Conservation (phyloP, 108 stramenopile species). For the Cyclotella distinguenda region DNA sequence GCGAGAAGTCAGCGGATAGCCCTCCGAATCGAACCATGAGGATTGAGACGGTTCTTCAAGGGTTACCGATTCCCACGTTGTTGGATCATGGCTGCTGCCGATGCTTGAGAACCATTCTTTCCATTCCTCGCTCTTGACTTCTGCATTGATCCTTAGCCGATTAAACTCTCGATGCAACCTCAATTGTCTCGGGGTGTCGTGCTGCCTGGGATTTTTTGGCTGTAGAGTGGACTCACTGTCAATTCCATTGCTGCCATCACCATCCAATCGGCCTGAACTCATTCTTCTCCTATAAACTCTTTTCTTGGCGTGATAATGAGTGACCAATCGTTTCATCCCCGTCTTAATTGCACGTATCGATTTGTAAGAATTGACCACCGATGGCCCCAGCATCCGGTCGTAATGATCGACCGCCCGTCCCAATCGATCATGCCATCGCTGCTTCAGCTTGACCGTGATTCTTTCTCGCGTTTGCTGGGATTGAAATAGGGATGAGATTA, state of each 20-base stretch:
- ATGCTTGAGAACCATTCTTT: slow-evolving; percentile 3
- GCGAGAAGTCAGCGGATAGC: slow-evolving; percentile 70
- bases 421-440: slow-evolving; percentile 36
- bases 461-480: slow-evolving; percentile 8
- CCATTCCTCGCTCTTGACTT: background rate
- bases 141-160: background rate
- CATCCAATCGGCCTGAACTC: background rate
- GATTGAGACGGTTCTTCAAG: slow-evolving; percentile 60
- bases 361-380: background rate
- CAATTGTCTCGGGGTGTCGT: background rate
- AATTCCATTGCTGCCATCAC: background rate
- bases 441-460: slow-evolving; percentile 36
- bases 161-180: background rate
- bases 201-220: too few relatives aligned
- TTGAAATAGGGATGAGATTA: slow-evolving; percentile 19
- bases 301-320: slow-evolving; percentile 46
- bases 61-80: slow-evolving; percentile 36
- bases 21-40: slow-evolving; percentile 73
- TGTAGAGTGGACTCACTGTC: background rate
- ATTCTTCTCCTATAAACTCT: slow-evolving; percentile 24
- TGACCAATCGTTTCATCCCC: slow-evolving; percentile 27
- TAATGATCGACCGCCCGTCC: background rate
- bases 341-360: background rate
- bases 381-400: background rate
- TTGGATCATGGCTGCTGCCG: background rate